Evolutionary conservation across 1,284 basidiomycete genomes (phyloP).

Genomic region (Pseudozyma hubeiensis): DNA sequence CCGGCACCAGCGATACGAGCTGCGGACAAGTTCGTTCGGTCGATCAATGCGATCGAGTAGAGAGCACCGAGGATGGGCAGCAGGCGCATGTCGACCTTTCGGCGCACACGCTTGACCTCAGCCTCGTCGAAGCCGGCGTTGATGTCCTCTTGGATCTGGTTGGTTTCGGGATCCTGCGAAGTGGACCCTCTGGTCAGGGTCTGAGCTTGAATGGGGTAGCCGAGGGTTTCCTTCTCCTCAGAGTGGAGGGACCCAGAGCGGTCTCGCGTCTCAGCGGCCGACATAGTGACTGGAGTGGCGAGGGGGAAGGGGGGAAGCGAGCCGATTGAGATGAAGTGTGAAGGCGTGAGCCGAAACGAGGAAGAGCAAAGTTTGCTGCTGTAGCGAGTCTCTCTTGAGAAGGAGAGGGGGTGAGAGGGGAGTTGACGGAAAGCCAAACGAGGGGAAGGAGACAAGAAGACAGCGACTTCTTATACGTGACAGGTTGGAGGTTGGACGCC

Average conservation of each 20-base stretch:
- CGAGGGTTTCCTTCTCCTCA: constrained; percentile 43
- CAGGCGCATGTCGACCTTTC: constrained; percentile 67
- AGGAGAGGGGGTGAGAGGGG: not conserved
- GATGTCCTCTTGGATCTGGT: constrained; percentile 44
- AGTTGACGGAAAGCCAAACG: not conserved
- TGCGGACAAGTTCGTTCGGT: constrained; percentile 60
- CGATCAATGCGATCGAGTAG: constrained; percentile 68
- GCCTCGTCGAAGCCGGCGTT: constrained; percentile 50
- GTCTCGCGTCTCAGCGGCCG: constrained; percentile 25
- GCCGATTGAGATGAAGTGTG: not conserved
- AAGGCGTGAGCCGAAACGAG: not conserved
- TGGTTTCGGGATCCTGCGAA: constrained; percentile 35
- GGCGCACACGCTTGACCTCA: constrained; percentile 55
- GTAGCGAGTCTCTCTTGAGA: no score
- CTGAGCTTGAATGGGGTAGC: constrained; percentile 28
- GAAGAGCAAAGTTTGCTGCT: constrained; percentile 3
- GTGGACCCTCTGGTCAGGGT: constrained; percentile 40
- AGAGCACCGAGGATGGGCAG: constrained; percentile 68
- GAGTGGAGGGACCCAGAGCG: constrained; percentile 48
- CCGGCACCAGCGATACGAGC: constrained; percentile 59
- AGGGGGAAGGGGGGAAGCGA: not conserved
- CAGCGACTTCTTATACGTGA: constrained; percentile 16
- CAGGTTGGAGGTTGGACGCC: no score
- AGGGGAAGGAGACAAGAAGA: not conserved
- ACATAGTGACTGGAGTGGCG: constrained; percentile 9